Evolutionary conservation across 331 rosid species (phyloP).

Genomic region (Malus hybrid): DNA sequence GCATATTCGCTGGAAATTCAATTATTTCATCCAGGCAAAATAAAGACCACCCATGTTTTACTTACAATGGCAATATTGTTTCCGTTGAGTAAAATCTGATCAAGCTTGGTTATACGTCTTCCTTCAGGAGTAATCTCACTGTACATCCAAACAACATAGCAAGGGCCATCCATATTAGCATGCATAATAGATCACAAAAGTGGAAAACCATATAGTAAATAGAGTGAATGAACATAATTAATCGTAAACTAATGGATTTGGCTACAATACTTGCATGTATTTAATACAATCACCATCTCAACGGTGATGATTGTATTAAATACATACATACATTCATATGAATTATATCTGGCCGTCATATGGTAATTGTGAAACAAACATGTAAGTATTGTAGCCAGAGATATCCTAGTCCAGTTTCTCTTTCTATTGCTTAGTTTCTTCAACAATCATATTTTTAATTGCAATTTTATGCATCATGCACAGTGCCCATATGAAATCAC

Average conservation of each 20-base stretch:
- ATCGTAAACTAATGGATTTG: neutral
- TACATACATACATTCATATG: too few relatives aligned
- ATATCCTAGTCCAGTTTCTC: neutral
- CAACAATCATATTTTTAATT: neutral
- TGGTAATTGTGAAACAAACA: too few relatives aligned
- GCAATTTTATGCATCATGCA: neutral
- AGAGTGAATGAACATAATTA: too few relatives aligned
- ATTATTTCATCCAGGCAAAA: neutral
- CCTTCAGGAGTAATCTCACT: conserved; percentile 95
- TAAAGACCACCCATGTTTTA: neutral
- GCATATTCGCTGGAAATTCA: neutral
- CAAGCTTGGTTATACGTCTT: conserved; percentile 93
- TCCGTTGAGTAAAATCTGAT: conserved; percentile 90
- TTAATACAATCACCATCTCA: too few relatives aligned
- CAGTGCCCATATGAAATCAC: neutral
- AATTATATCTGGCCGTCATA: too few relatives aligned
- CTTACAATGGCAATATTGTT: conserved; percentile 99
- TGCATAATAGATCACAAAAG: too few relatives aligned
- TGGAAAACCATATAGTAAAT: neutral
- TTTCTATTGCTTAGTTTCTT: neutral
- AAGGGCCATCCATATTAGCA: neutral
- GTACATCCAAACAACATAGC: conserved; percentile 11
- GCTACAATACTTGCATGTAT: neutral
- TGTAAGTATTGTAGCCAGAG: neutral
- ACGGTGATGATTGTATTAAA: too few relatives aligned